These are phyloP conservation scores for Chrysosporium keratinophilum DNA, from an alignment of 2,329 filamentous ascomycete genomes.

Conservation along the genomic window DNA sequence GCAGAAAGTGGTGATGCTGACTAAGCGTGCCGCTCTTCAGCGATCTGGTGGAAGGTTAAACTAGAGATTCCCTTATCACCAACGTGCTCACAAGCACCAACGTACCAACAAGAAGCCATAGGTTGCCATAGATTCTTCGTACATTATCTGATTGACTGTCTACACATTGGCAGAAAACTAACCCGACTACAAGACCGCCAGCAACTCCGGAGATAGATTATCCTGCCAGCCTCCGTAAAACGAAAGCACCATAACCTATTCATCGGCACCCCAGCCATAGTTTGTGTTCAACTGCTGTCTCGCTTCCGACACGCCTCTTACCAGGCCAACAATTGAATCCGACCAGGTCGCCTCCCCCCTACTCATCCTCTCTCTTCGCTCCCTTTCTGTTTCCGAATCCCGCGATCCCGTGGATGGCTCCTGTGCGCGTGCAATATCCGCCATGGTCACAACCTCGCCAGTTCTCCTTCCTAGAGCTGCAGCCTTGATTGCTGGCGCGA, in stretches of 20 bases:
- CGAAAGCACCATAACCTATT: not conserved
- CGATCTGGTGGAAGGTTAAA: too few species aligned
- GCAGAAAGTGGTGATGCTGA: too few species aligned
- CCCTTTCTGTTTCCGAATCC: conserved; percentile 16
- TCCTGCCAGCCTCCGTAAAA: too few species aligned
- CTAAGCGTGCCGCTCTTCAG: too few species aligned
- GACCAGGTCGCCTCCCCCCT: conserved; percentile 32
- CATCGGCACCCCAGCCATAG: conserved; percentile 20
- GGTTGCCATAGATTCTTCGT: too few species aligned
- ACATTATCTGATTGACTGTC: too few species aligned
- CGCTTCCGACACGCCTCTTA: conserved; percentile 55
- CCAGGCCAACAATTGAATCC: conserved; percentile 57
- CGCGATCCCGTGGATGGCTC: not conserved
- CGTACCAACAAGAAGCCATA: too few species aligned
- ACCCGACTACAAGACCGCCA: too few species aligned
- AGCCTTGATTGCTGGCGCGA: conserved; percentile 29
- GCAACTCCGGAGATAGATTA: too few species aligned
- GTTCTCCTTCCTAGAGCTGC: conserved; percentile 26
- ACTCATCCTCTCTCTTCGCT: conserved; percentile 17
- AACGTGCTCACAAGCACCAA: too few species aligned
- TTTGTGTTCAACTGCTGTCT: conserved; percentile 32
- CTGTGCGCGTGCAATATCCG: conserved; percentile 14
- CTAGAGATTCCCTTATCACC: too few species aligned
- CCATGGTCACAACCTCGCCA: conserved; percentile 16
- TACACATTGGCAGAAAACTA: too few species aligned